Evolutionary conservation across 345 rosid species (phyloP), one percentile per base, ranked within the genome.

Genomic region (Rhodamnia rubescens): DNA sequence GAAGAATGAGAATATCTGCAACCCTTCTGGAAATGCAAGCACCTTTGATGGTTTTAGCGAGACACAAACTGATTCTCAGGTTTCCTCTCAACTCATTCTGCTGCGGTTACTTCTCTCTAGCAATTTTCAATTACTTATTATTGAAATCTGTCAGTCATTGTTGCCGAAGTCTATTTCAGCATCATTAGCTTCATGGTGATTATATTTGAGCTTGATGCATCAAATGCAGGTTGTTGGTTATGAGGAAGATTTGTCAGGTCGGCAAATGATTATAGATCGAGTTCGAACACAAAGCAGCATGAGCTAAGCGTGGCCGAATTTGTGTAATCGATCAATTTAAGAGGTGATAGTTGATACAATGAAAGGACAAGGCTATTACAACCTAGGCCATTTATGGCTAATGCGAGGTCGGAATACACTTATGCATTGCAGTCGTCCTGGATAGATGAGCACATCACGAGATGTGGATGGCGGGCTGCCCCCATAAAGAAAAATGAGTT

Each of bases 1-100:
- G 57, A 90, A 90, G 87, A 87, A 88, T 78, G 95, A 93, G 51
- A 93, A 89, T 80, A 56, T 55, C 74, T 29, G 85, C 85, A 89
- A 81, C 81, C 88, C 92, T 83, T 82, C 92, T 40, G 82, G 84
- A 83, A 90, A 90, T 85, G 91, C 69, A 61, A 86, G 87, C 58
- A 81, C 87, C 55, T 92, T 90, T 54, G 93, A 92, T 85, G 91
- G 90, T 88, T 97, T 97, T 86, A 97, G 98, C 85, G 98, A 97
- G 91, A 97, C 99, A 16, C 99, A 96, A 89, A 95, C 98, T 26
- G 99, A 96, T 29, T 97, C 98, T 49, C 99, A 97, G 98, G 99
- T 96, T 87, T 82, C 89, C 84, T 74, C 82, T 88, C 53, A 69
- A 32, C 47, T 32, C 78, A 32, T 32, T 69, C 78, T 69, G 47